Evolutionary conservation across 257 asterid species (phyloP).

Genomic region (Craterostigma plantagineum): DNA sequence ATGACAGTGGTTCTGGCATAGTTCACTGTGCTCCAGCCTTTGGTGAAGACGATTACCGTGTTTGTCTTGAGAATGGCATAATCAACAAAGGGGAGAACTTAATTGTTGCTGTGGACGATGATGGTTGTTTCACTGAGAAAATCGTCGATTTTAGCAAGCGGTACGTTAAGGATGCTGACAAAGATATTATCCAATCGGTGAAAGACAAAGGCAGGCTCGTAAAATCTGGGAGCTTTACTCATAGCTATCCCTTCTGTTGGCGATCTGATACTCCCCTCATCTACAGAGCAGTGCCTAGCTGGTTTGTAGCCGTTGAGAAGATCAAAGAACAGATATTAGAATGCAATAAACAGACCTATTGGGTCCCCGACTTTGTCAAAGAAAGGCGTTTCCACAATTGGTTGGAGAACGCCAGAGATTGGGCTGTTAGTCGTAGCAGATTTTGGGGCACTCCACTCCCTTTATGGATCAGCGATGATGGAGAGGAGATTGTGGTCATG

Average conservation of each 20-base stretch:
- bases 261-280: conserved; percentile 96
- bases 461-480: conserved; percentile 82
- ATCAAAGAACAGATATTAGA: conserved; percentile 80
- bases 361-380: conserved; percentile 99
- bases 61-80: conserved; percentile 56
- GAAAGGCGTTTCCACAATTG: conserved; percentile 96
- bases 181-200: conserved; percentile 75
- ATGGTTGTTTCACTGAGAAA: conserved; percentile 86
- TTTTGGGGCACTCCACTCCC: conserved; percentile 99
- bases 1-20: conserved; percentile 88
- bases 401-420: conserved; percentile 96
- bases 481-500: conserved; percentile 67
- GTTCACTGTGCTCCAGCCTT: conserved; percentile 99
- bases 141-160: conserved; percentile 54
- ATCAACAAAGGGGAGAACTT: conserved; percentile 71
- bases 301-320: conserved; percentile 96
- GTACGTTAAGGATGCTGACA: conserved; percentile 87
- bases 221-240: conserved; percentile 68
- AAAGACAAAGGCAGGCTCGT: conserved; percentile 86
- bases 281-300: conserved; percentile 94
- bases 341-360: conserved; percentile 72
- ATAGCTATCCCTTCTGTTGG: conserved; percentile 85
- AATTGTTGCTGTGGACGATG: conserved; percentile 91
- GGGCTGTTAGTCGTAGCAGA: conserved; percentile 99
- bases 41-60: conserved; percentile 99